Evolutionary conservation across 2,329 filamentous ascomycete genomes (phyloP), one percentile per base, ranked within the genome.

Genomic region (Fusarium sambucinum): DNA sequence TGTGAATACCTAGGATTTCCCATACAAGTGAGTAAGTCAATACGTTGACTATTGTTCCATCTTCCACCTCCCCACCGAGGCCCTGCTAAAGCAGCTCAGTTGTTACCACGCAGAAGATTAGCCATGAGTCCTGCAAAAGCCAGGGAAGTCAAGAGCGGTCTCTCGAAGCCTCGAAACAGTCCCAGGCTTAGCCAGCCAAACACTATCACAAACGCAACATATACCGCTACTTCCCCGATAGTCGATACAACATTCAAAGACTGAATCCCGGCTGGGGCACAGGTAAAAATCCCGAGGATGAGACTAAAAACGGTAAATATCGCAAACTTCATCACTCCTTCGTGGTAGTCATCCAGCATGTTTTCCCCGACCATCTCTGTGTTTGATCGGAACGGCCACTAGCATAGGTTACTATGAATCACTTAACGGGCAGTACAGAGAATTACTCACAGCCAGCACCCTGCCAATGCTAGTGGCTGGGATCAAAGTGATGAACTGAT

Each of bases 241-340:
- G 47, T 32, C 14, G 64, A 64, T 6, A 35, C 11, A 2, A 68
- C 64, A 19, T 68, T 68, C 17, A 68, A 19, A 3, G 62, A 59
- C 30, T 68, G 64, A 8, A 68, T 59, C 5, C 45, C 63, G 4
- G 65, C 64, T 12, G 64, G 64, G 3, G 64, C 64, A 37, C 64
- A 67, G 4, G 51, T 41, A 29, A 67, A 67, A 10, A 59, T 35
- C 0, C 47, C 64, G 0, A 67, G 44, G 0, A 67, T 67, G 12
- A n/a, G 23, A 25, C 21, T 63, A 17, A 67, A 51, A 8, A 48
- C 2, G 13, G 47, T 52, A 27, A 55, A 59, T 12, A 50, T 35
- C 12, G 38, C 21, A 5, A 21, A 52, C 6, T 48, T 35, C 13
- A 66, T 60, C n/a, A 5, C 5, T 21, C 17, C 21, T 12, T 67